Percentiles rank a stretch among this genome's conserved stretches.
Evolutionary conservation across 2,329 filamentous ascomycete genomes (phyloP).

Genomic region (Trichophyton schoenleinii): DNA sequence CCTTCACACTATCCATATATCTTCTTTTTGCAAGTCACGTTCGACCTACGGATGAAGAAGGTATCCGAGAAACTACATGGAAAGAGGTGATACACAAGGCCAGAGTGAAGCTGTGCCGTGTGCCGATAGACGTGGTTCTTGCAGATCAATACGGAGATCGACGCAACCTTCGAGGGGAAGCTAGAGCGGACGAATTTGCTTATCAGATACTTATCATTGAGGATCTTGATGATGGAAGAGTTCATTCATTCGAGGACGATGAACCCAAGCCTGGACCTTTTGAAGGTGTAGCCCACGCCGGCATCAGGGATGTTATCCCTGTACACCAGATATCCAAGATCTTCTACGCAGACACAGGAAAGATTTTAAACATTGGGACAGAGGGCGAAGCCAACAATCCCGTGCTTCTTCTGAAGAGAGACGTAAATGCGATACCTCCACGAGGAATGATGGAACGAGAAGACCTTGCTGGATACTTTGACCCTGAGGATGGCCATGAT

Average conservation of each 20-base stretch:
- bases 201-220: slow-evolving; percentile 77
- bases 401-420: slow-evolving; percentile 61
- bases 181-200: slow-evolving; percentile 51
- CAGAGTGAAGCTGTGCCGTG: slow-evolving; percentile 62
- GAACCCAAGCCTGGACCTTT: slow-evolving; percentile 45
- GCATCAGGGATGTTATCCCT: slow-evolving; percentile 54
- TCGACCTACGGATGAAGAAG: slow-evolving; percentile 43
- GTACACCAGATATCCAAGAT: slow-evolving; percentile 74
- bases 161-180: slow-evolving; percentile 26
- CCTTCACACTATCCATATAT: slow-evolving; percentile 77
- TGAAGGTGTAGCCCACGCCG: slow-evolving; percentile 49
- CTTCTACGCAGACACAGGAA: slow-evolving; percentile 84
- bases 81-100: slow-evolving; percentile 95
- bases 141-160: slow-evolving; percentile 12
- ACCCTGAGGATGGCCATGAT: slow-evolving; percentile 20
- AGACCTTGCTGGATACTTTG: slow-evolving; percentile 23
- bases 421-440: slow-evolving; percentile 51
- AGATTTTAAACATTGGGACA: slow-evolving; percentile 69
- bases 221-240: slow-evolving; percentile 60
- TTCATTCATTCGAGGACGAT: slow-evolving; percentile 53
- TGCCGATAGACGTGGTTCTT: slow-evolving; percentile 44
- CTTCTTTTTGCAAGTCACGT: slow-evolving; percentile 85
- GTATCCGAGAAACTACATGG: slow-evolving; percentile 62
- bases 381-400: slow-evolving; percentile 59
- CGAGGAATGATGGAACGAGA: slow-evolving; percentile 44